Conservation (phyloP, 768 basidiomycete genomes). For the Paxillus involutus region DNA sequence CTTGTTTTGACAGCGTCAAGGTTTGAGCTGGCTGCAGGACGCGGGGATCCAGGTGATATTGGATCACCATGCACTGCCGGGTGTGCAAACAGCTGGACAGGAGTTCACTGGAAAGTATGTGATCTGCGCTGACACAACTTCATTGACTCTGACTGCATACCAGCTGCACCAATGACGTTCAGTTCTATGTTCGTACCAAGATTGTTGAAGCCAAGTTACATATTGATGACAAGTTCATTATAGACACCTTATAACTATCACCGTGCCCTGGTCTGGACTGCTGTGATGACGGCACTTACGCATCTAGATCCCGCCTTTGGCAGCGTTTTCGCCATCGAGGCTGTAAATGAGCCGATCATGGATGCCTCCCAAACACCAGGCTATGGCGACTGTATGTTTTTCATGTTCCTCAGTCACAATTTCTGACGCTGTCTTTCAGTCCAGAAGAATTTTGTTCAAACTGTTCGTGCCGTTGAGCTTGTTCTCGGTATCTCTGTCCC, state of each 20-base stretch:
- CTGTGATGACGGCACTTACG: conserved; percentile 71
- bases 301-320: conserved; percentile 69
- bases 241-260: conserved; percentile 70
- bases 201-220: neutral
- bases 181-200: conserved; percentile 64
- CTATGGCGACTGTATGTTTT: conserved; percentile 62
- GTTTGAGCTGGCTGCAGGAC: conserved; percentile 54
- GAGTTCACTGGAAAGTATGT: conserved; percentile 68
- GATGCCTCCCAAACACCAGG: conserved; percentile 65
- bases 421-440: conserved; percentile 37
- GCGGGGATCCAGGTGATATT: conserved; percentile 70
- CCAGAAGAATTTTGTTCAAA: conserved; percentile 67
- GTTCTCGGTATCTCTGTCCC: conserved; percentile 51
- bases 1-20: conserved; percentile 48
- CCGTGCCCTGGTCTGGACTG: conserved; percentile 79
- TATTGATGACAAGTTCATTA: conserved; percentile 1
- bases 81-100: conserved; percentile 61
- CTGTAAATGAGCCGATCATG: conserved; percentile 79
- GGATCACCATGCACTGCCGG: conserved; percentile 71
- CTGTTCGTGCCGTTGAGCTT: conserved; percentile 64
- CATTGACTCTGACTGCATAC: conserved; percentile 2
- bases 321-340: conserved; percentile 71
- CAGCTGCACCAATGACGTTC: conserved; percentile 65
- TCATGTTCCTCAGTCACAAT: neutral
- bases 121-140: neutral